phyloP scores from a whole-genome alignment of 1,139 yeast species.

The Meyerozyma guilliermondii region DNA sequence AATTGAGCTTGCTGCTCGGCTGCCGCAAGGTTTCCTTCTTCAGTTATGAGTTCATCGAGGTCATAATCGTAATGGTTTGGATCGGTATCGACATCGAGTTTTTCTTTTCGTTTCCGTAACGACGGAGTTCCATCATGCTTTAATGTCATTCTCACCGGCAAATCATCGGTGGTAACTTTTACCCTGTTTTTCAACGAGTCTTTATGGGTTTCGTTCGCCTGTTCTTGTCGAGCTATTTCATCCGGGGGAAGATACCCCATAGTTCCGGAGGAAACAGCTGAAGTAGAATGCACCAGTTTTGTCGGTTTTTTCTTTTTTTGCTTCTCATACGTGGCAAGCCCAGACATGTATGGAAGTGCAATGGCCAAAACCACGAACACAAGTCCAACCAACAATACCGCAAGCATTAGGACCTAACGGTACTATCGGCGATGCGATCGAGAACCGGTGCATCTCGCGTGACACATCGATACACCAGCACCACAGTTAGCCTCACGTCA shows the following conservation, averaged over 20 bases:
- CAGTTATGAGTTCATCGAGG: slow-evolving; percentile 42
- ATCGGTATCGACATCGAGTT: slow-evolving; percentile 27
- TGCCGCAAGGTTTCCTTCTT: slow-evolving; percentile 15
- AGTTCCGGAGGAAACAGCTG: slow-evolving; percentile 7
- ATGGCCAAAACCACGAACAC: slow-evolving; percentile 27
- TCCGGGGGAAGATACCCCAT: slow-evolving; percentile 41
- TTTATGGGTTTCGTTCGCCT: slow-evolving; percentile 17
- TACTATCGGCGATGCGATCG: neutral
- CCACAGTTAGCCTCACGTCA: slow-evolving; percentile 12
- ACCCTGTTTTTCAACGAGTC: slow-evolving; percentile 27
- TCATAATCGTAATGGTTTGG: slow-evolving; percentile 45
- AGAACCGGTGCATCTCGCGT: no score
- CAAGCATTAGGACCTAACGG: no score
- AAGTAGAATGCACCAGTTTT: slow-evolving; percentile 3
- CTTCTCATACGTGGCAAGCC: slow-evolving; percentile 29
- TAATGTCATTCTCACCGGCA: slow-evolving; percentile 34
- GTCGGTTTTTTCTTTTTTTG: slow-evolving; percentile 13
- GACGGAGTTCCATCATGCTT: slow-evolving; percentile 13
- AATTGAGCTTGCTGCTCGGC: slow-evolving; percentile 35
- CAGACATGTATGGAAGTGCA: slow-evolving; percentile 34
- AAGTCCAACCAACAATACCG: slow-evolving; percentile 20
- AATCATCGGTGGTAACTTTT: slow-evolving; percentile 32
- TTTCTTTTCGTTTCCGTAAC: slow-evolving; percentile 20
- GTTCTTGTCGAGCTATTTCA: slow-evolving; percentile 17
- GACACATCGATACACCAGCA: slow-evolving; percentile 5